A percentile compares a stretch with the other conserved stretches of the same genome.
phyloP scores from a whole-genome alignment of 257 asterid genomes.

The Jasminum sambac region DNA sequence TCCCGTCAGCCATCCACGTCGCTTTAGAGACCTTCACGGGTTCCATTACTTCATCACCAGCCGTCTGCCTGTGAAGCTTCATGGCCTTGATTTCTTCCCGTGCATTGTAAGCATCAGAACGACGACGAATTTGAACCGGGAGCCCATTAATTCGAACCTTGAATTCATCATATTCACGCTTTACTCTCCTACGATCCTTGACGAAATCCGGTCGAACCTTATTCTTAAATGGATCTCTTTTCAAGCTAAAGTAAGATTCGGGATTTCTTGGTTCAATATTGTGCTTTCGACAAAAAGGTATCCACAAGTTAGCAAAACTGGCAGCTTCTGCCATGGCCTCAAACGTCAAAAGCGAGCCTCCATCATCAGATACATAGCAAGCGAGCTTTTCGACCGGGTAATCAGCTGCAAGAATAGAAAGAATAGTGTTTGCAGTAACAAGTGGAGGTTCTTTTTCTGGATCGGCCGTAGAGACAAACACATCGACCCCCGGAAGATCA shows the following conservation, averaged over 20 bases:
- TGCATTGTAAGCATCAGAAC: constrained; percentile 79
- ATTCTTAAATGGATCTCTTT: constrained; percentile 69
- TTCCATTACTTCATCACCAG: constrained; percentile 50
- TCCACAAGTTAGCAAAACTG: constrained; percentile 77
- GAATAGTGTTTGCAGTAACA: constrained; percentile 74
- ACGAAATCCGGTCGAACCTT: constrained; percentile 73
- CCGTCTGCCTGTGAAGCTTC: constrained; percentile 59
- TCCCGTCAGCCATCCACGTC: constrained; percentile 92
- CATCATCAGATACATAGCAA: constrained; percentile 81
- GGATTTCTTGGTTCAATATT: constrained; percentile 71
- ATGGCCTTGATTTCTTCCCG: constrained; percentile 71
- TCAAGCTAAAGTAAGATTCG: constrained; percentile 61
- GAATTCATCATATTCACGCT: constrained; percentile 80
- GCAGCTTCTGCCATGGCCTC: constrained; percentile 95
- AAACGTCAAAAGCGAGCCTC: constrained; percentile 77
- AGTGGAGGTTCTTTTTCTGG: constrained; percentile 89
- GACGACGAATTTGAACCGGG: constrained; percentile 72
- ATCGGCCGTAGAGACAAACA: constrained; percentile 83
- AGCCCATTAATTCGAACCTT: constrained; percentile 76
- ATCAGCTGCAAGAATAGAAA: constrained; percentile 72
- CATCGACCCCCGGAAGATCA: constrained; percentile 74
- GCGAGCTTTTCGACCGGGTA: constrained; percentile 79
- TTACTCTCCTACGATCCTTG: constrained; percentile 74
- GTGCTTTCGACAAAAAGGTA: constrained; percentile 78
- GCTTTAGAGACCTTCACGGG: constrained; percentile 64